These are phyloP conservation scores for Penicillium vulpinum DNA, from an alignment of 2,329 filamentous ascomycete genomes.

Conservation along the genomic window DNA sequence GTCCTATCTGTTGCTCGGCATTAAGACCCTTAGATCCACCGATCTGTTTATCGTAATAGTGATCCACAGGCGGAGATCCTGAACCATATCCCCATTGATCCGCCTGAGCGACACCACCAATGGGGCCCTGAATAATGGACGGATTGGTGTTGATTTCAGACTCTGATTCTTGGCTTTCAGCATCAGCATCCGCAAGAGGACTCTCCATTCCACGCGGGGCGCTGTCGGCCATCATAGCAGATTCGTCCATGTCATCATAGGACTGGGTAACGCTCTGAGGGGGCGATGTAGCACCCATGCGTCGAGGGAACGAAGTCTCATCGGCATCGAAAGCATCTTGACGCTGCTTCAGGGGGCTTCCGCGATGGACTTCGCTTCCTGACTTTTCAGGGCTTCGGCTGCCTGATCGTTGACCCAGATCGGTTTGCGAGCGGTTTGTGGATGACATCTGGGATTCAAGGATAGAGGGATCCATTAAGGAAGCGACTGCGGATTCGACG, in stretches of 20 bases:
- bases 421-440: slow-evolving; percentile 49
- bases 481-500: slow-evolving; percentile 88
- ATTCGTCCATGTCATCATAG: slow-evolving; percentile 42
- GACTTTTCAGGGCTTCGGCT: slow-evolving; percentile 32
- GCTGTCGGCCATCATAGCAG: slow-evolving; percentile 65
- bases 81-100: slow-evolving; percentile 59
- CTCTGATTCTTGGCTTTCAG: slow-evolving; percentile 59
- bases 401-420: slow-evolving; percentile 40
- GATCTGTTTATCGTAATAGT: slow-evolving; percentile 33
- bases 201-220: slow-evolving; percentile 64
- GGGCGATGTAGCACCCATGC: slow-evolving; percentile 51
- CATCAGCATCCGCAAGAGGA: slow-evolving; percentile 75
- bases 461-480: slow-evolving; percentile 79
- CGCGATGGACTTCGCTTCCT: slow-evolving; percentile 32
- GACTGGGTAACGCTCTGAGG: slow-evolving; percentile 57
- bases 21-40: slow-evolving; percentile 57
- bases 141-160: slow-evolving; percentile 78
- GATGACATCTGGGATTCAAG: slow-evolving; percentile 60
- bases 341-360: slow-evolving; percentile 50
- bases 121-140: slow-evolving; percentile 74
- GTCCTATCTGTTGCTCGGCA: slow-evolving; percentile 56
- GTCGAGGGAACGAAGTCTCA: slow-evolving; percentile 41
- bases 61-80: slow-evolving; percentile 54
- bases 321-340: slow-evolving; percentile 39
- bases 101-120: slow-evolving; percentile 56